Base-by-base conservation (phyloP, 441 rosid species). In the Adansonia madagascariensis region DNA sequence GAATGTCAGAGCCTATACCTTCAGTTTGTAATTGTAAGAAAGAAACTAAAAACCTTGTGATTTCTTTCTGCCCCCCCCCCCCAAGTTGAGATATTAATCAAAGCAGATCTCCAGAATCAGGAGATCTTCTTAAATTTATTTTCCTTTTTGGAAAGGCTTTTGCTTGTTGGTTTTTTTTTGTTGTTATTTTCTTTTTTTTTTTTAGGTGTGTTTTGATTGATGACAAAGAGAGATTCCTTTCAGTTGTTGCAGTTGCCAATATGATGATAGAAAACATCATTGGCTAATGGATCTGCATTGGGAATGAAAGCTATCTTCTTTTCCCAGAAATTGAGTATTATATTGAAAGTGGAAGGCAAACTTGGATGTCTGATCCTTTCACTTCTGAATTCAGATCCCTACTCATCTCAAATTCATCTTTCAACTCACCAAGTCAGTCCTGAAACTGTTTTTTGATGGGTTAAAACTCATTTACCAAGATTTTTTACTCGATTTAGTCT, bases 261-360 rank as follows among this genome's bases (percentile, higher is more conserved):
- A 55, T 76, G 46, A 80, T 73, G 76, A 80, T 73, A 75, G 71
- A 68, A 74, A 27, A 27, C 83, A 85, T 83, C 75, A 81, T 83
- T 85, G 67, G 83, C 76, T 82, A 85, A 50, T 79, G 83, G 90
- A 89, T 86, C 88, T 79, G 85, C 89, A 85, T 86, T 83, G 88
- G 88, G 79, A 83, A 84, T 73, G 87, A 43, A 80, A 80, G 81
- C 83, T 81, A 82, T 77, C 81, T 20, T 75, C 80, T 74, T 76
- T 52, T 31, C 10, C 35, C 2, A 3, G 8, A 41, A 35, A 70
- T 4, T 12, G 27, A 47, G 60, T 41, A 3, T 77, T 57, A 68
- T 44, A 74, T 31, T 31, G 41, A 63, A 53, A 43, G 68, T 24
- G 9, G 17, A 31, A 17, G 43, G 12, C 22, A 71, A 46, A 60